Evolutionary conservation across 306 rosid genomes (phyloP).

Genomic region (Begonia peltatifolia): DNA sequence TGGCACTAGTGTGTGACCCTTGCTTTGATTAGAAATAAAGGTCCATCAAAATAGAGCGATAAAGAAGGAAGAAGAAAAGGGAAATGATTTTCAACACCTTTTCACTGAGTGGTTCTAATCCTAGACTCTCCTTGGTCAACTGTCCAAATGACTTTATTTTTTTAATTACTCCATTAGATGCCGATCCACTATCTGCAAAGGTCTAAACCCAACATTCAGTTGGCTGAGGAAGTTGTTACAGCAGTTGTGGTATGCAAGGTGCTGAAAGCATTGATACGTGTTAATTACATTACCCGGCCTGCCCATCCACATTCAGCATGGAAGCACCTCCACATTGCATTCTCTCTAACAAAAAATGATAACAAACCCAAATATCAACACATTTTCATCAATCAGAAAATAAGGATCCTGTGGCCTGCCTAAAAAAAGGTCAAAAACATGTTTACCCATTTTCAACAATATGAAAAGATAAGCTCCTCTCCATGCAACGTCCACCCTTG

Average conservation of each 20-base stretch:
- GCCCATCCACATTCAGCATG: constrained; percentile 59
- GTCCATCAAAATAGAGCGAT: too few species aligned
- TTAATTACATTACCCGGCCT: constrained; percentile 46
- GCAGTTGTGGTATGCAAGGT: neutral
- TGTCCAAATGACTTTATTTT: constrained; percentile 16
- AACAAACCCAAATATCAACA: constrained; percentile 3
- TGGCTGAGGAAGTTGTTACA: constrained; percentile 4
- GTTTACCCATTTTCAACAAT: constrained; percentile 48
- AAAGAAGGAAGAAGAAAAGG: neutral
- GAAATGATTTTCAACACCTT: constrained; percentile 30
- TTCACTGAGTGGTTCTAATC: constrained; percentile 59
- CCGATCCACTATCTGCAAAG: constrained; percentile 35
- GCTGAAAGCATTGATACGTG: constrained; percentile 5
- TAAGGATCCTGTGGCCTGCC: neutral
- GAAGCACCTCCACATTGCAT: constrained; percentile 95
- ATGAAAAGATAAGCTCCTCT: constrained; percentile 85
- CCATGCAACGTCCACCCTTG: constrained; percentile 57
- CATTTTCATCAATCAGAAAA: constrained; percentile 8
- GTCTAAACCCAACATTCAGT: constrained; percentile 32
- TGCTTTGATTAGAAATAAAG: too few species aligned
- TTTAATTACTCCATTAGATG: constrained; percentile 13
- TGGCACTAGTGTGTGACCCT: too few species aligned
- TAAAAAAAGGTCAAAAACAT: constrained; percentile 8
- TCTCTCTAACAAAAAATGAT: constrained; percentile 31
- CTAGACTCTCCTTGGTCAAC: constrained; percentile 37